Evolutionary conservation across 257 asterid species (phyloP).

Genomic region (Verbena officinalis): DNA sequence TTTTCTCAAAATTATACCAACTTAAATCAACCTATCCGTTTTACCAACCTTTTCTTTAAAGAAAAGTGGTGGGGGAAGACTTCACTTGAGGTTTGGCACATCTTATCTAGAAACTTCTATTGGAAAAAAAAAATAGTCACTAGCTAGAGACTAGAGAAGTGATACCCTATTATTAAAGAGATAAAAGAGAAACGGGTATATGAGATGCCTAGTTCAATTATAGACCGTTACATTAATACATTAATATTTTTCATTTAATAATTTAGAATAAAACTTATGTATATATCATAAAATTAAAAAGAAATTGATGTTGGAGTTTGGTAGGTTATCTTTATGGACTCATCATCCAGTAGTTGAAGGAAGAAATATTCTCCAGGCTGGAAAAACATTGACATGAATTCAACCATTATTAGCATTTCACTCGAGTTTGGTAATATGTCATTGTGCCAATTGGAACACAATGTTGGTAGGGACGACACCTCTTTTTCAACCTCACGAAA

Average conservation of each 20-base stretch:
- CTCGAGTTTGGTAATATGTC: slow-evolving; percentile 39
- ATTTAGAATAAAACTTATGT: too few species aligned
- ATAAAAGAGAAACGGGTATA: too few species aligned
- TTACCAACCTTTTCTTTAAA: too few species aligned
- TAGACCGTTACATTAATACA: too few species aligned
- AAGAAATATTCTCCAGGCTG: slow-evolving; percentile 37
- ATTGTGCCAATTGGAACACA: slow-evolving; percentile 27
- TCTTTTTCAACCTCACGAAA: background rate
- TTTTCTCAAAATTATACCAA: too few species aligned
- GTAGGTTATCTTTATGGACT: slow-evolving; percentile 12
- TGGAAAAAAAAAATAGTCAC: background rate
- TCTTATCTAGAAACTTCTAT: background rate
- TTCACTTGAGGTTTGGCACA: background rate
- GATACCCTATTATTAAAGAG: too few species aligned
- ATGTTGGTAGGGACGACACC: slow-evolving; percentile 9
- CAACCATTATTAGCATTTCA: slow-evolving; percentile 20
- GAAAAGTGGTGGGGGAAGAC: too few species aligned
- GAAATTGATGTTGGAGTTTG: slow-evolving; percentile 22
- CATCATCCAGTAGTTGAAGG: slow-evolving; percentile 15
- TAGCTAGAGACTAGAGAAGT: too few species aligned
- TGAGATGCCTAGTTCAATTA: too few species aligned
- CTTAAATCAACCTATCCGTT: too few species aligned
- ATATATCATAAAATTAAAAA: background rate
- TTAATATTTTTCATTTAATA: too few species aligned
- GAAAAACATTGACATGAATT: slow-evolving; percentile 18